These are phyloP conservation scores for Populus tremula DNA, from an alignment of 345 rosid genomes.

Conservation along the genomic window DNA sequence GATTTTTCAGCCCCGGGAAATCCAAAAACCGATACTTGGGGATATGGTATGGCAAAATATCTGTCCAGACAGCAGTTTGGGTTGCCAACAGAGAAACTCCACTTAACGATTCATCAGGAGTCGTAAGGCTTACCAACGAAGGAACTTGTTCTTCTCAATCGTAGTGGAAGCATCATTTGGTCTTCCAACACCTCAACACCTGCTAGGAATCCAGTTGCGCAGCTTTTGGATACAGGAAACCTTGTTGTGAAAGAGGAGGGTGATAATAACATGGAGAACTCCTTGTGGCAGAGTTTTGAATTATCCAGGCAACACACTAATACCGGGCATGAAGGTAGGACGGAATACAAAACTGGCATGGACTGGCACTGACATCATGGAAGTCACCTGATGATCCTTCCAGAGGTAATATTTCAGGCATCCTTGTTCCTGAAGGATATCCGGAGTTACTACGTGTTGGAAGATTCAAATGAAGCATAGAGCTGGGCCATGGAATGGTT, in stretches of 20 bases:
- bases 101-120: too few relatives aligned
- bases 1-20: too few relatives aligned
- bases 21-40: too few relatives aligned
- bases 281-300: too few relatives aligned
- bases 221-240: not conserved
- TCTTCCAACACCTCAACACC: too few relatives aligned
- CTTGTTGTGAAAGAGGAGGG: not conserved
- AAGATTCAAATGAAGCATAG: slow-evolving; percentile 15
- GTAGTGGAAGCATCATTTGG: not conserved
- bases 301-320: not conserved
- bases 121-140: too few relatives aligned
- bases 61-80: too few relatives aligned
- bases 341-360: not conserved
- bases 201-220: not conserved
- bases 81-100: too few relatives aligned
- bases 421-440: slow-evolving; percentile 18
- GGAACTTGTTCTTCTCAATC: not conserved
- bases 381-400: slow-evolving; percentile 36
- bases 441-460: slow-evolving; percentile 27
- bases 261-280: too few relatives aligned
- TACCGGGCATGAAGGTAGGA: not conserved
- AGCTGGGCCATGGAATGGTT: slow-evolving; percentile 38
- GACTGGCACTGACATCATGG: slow-evolving; percentile 36
- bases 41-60: too few relatives aligned
- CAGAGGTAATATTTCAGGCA: slow-evolving; percentile 17